phyloP scores from a whole-genome alignment of 2,329 filamentous ascomycete genomes.

The Fusarium sp. region DNA sequence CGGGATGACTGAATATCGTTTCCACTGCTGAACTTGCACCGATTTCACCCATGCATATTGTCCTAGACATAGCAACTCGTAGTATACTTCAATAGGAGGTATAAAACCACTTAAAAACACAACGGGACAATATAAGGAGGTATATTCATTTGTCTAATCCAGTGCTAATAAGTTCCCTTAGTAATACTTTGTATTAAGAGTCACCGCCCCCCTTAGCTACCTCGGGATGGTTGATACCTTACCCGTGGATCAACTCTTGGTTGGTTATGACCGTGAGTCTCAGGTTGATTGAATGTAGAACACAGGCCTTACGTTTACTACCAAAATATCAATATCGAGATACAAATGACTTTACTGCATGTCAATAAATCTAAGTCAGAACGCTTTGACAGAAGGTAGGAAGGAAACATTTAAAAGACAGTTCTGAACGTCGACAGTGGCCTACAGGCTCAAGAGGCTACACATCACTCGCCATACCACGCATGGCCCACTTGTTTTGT shows the following conservation, averaged over 20 bases:
- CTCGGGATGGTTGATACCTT: neutral
- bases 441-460: neutral
- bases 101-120: neutral
- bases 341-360: neutral
- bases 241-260: neutral
- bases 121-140: neutral
- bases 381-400: neutral
- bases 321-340: neutral
- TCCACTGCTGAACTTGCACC: neutral
- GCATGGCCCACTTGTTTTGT: neutral
- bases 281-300: neutral
- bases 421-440: neutral
- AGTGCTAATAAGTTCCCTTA: neutral
- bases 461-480: neutral
- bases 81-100: neutral
- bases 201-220: neutral
- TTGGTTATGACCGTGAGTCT: neutral
- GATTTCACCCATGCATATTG: neutral
- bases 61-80: neutral
- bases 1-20: too few species aligned
- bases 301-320: neutral
- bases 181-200: neutral
- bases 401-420: neutral
- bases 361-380: neutral
- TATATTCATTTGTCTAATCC: too few species aligned